Base-by-base conservation (phyloP, 768 basidiomycete species). In the Amanita phalloides region DNA sequence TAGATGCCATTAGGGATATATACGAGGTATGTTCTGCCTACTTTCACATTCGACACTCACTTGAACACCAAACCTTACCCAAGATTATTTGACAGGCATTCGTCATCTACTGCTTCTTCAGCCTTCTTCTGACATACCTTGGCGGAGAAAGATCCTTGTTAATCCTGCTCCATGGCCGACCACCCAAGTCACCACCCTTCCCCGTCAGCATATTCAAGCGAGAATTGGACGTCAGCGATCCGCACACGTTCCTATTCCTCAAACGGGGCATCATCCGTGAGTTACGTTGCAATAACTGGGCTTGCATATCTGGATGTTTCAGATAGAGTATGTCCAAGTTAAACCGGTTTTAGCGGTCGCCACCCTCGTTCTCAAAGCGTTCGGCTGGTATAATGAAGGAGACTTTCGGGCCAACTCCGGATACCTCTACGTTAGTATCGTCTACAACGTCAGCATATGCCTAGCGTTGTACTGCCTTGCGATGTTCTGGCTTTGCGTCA, bases 401-500 rank as follows among this genome's bases (percentile, higher is more conserved):
- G 76, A 84, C 61, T 84, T 98, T 58, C 79, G 83, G 26, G 78
- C 82, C 26, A 78, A 82, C 55, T 90, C 92, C 0, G 94, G 94
- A 14, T 98, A 95, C 62, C 78, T 95, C 52, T 97, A 94, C 62
- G 76, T 95, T 66, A 89, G 82, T 60, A 75, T 95, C 57, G 69
- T 94, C 49, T 94, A 86, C 71, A 90, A 91, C 71, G 63, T 74
- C 49, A 88, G 85, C 60, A 92, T 92, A 44, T 86, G 82, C 66
- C 70, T 88, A 42, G 78, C 77, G 28, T 66, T 94, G 21, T 94
- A 92, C 71, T 97, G 94, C 60, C 77, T 98, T 37, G 96, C 92
- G 0, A 84, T 96, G 69, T 97, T 98, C 67, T 99, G 96, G 96
- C 77, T 94, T 51, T 90, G 88, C 53, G 88, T 97, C 4, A 82